These are phyloP conservation scores for Calvatia gigantea DNA, from an alignment of 768 basidiomycete species.

Conservation along the genomic window DNA sequence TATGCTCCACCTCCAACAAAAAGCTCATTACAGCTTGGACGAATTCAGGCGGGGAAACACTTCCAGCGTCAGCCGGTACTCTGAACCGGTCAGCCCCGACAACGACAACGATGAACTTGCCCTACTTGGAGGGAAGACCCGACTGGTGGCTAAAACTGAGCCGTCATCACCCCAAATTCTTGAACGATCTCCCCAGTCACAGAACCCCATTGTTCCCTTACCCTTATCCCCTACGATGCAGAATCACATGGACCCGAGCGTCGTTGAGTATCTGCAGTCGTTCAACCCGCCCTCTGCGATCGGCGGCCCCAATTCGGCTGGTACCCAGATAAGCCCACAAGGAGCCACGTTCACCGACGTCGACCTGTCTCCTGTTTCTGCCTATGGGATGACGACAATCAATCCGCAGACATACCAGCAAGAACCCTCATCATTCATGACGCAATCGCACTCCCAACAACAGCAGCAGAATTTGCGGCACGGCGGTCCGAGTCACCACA, in stretches of 20 bases:
- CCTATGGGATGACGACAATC: slow-evolving; percentile 43
- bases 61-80: slow-evolving; percentile 37
- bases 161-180: slow-evolving; percentile 50
- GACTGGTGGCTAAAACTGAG: slow-evolving; percentile 60
- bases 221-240: slow-evolving; percentile 52
- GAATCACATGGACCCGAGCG: slow-evolving; percentile 54
- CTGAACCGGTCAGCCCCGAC: slow-evolving; percentile 38
- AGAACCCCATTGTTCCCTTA: slow-evolving; percentile 69
- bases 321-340: slow-evolving; percentile 13
- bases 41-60: slow-evolving; percentile 60
- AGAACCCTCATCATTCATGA: slow-evolving; percentile 30
- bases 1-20: slow-evolving; percentile 61
- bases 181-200: slow-evolving; percentile 68
- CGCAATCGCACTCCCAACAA: slow-evolving; percentile 28
- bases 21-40: slow-evolving; percentile 61
- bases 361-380: slow-evolving; percentile 41
- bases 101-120: slow-evolving; percentile 63
- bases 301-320: slow-evolving; percentile 9
- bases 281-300: slow-evolving; percentile 33
- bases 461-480: slow-evolving; percentile 18
- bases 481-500: slow-evolving; percentile 6
- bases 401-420: slow-evolving; percentile 30
- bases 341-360: slow-evolving; percentile 25
- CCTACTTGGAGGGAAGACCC: slow-evolving; percentile 62
- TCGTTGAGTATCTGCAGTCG: slow-evolving; percentile 66